These are phyloP conservation scores for Mrakiaceae sp. DNA, from an alignment of 1,284 basidiomycete genomes.

Conservation along the genomic window DNA sequence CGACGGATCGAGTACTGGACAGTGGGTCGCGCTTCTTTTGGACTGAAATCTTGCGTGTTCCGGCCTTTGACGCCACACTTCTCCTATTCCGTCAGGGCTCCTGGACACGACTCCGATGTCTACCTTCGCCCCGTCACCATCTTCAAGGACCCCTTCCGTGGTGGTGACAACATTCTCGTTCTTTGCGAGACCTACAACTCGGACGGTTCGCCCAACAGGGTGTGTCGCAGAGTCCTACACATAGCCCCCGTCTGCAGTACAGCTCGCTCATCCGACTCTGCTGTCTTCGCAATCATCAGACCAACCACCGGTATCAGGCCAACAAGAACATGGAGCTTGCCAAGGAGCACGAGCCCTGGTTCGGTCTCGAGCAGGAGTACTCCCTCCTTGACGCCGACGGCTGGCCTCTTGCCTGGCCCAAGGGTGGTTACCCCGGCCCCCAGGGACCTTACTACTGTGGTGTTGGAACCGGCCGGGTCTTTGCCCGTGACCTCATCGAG, in stretches of 20 bases:
- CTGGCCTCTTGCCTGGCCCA: conserved; percentile 90
- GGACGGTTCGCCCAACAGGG: conserved; percentile 88
- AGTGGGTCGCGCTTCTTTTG: background rate
- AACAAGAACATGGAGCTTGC: conserved; percentile 88
- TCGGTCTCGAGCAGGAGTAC: conserved; percentile 98
- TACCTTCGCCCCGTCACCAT: conserved; percentile 80
- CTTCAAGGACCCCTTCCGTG: conserved; percentile 99
- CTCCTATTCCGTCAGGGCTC: conserved; percentile 46
- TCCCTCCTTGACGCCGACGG: conserved; percentile 93
- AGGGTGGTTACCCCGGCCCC: conserved; percentile 97
- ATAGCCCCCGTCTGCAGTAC: too few relatives aligned
- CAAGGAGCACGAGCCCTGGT: conserved; percentile 74
- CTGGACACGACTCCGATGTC: conserved; percentile 82
- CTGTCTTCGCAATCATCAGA: conserved; percentile 33
- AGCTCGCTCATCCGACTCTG: background rate
- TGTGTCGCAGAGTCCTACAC: too few relatives aligned
- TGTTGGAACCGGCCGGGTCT: conserved; percentile 93
- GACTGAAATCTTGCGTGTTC: too few relatives aligned
- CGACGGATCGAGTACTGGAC: conserved; percentile 27
- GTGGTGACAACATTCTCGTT: conserved; percentile 94
- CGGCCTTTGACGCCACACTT: too few relatives aligned
- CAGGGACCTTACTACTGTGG: conserved; percentile 99
- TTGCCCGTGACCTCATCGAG: conserved; percentile 97
- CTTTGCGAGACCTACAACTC: conserved; percentile 97
- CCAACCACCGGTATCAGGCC: conserved; percentile 85